These are phyloP conservation scores for Tubosaeta sp. DNA, from an alignment of 768 basidiomycete genomes.

Conservation along the genomic window DNA sequence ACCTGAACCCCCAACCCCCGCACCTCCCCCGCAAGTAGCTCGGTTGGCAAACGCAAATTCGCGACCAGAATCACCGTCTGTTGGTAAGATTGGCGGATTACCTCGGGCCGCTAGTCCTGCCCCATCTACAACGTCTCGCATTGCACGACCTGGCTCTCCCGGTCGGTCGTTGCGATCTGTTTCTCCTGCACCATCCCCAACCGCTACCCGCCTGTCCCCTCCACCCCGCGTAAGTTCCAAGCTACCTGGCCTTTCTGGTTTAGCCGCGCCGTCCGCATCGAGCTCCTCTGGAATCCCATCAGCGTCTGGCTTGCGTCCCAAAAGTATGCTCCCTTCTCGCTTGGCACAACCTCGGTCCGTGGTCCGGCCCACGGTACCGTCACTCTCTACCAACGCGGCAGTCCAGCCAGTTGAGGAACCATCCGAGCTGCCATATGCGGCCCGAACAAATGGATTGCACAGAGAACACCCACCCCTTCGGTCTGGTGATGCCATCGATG, in stretches of 20 bases:
- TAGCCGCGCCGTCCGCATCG: constrained; percentile 7
- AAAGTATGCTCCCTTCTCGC: constrained; percentile 70
- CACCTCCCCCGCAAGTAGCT: constrained; percentile 46
- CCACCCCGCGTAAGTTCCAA: constrained; percentile 41
- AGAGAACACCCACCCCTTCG: constrained; percentile 14
- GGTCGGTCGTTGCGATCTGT: constrained; percentile 30
- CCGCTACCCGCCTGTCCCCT: constrained; percentile 45
- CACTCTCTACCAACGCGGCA: constrained; percentile 21
- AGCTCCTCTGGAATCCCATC: constrained; percentile 30
- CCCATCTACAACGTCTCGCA: constrained; percentile 34
- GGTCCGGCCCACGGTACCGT: constrained; percentile 29
- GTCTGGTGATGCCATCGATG: constrained; percentile 28
- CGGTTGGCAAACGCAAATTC: constrained; percentile 44
- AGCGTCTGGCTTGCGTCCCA: constrained; percentile 47
- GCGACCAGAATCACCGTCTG: constrained; percentile 49
- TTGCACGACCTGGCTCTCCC: constrained; percentile 43
- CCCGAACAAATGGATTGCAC: constrained; percentile 15
- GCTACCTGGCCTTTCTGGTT: constrained; percentile 33
- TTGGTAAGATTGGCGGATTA: constrained; percentile 39
- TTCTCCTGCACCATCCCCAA: constrained; percentile 36
- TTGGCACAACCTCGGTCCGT: constrained; percentile 58
- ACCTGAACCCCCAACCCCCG: constrained; percentile 37
- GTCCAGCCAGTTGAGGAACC: constrained; percentile 23
- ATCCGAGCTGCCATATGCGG: constrained; percentile 30
- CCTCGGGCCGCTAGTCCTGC: constrained; percentile 49